phyloP scores from a whole-genome alignment of 768 basidiomycete species.

The Trametes coccinea region DNA sequence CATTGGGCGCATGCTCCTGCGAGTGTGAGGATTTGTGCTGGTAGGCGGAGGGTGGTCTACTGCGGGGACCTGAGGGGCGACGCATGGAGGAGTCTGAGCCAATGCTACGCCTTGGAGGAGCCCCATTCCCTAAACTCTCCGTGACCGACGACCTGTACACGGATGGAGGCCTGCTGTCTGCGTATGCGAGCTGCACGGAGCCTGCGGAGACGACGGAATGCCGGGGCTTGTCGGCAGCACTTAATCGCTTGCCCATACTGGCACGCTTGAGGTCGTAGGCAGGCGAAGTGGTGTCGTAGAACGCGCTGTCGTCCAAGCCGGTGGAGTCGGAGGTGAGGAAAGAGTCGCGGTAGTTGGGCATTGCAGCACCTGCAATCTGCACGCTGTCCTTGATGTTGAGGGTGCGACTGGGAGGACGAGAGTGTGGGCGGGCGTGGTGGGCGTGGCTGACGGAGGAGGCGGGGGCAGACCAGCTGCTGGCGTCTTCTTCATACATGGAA shows the following conservation, averaged over 20 bases:
- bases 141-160: slow-evolving; percentile 17
- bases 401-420: slow-evolving; percentile 33
- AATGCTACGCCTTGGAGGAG: slow-evolving; percentile 14
- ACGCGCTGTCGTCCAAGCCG: slow-evolving; percentile 31
- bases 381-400: slow-evolving; percentile 32
- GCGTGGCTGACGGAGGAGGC: slow-evolving; percentile 27
- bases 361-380: slow-evolving; percentile 25
- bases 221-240: slow-evolving; percentile 26
- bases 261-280: slow-evolving; percentile 24
- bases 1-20: not conserved
- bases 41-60: slow-evolving; percentile 12
- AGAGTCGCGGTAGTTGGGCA: slow-evolving; percentile 38
- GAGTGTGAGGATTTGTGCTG: not conserved
- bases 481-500: slow-evolving; percentile 79
- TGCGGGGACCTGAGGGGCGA: slow-evolving; percentile 18
- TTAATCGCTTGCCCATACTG: slow-evolving; percentile 25
- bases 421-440: slow-evolving; percentile 10
- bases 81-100: slow-evolving; percentile 13
- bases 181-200: slow-evolving; percentile 31
- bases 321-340: slow-evolving; percentile 31
- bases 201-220: slow-evolving; percentile 31
- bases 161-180: slow-evolving; percentile 28
- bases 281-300: slow-evolving; percentile 31
- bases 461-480: slow-evolving; percentile 48
- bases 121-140: slow-evolving; percentile 20